A percentile compares a stretch with the other conserved stretches of the same genome.
These are phyloP conservation scores for Phytopythium sindhum DNA, from an alignment of 352 stramenopile species.

Conservation along the genomic window DNA sequence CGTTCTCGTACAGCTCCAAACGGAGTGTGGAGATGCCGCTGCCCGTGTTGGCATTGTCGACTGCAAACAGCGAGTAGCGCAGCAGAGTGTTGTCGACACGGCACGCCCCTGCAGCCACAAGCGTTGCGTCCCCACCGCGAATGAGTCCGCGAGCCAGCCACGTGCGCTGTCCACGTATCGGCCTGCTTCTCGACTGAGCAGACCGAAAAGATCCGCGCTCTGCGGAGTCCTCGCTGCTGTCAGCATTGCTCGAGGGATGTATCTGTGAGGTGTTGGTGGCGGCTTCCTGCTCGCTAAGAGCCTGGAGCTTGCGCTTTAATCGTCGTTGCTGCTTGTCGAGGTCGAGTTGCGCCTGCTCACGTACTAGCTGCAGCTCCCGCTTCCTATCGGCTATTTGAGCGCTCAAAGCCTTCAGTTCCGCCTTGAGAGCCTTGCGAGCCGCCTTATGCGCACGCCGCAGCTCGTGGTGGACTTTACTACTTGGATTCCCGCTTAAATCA, in stretches of 20 bases:
- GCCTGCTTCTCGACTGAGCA: not conserved
- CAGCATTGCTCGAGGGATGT: too few species aligned
- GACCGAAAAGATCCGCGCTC: not conserved
- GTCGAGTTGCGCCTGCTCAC: constrained; percentile 25
- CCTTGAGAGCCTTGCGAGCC: constrained; percentile 39
- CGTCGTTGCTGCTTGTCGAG: constrained; percentile 10
- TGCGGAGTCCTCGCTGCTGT: not conserved
- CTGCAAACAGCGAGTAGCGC: constrained; percentile 30
- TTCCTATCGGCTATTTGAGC: constrained; percentile 19
- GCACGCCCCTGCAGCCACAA: constrained; percentile 26
- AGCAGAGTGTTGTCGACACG: constrained; percentile 15
- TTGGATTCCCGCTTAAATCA: not conserved
- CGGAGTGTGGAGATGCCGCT: constrained; percentile 17
- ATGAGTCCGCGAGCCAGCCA: constrained; percentile 31
- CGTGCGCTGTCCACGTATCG: constrained; percentile 13
- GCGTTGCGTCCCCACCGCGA: not conserved
- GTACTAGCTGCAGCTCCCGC: constrained; percentile 14
- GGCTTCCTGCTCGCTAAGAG: constrained; percentile 1
- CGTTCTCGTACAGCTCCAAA: constrained; percentile 39
- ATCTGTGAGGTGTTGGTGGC: not conserved
- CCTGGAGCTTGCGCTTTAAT: constrained; percentile 9
- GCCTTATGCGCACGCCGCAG: constrained; percentile 38
- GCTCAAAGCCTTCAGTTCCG: constrained; percentile 29
- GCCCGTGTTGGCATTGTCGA: constrained; percentile 10
- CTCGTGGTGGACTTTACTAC: constrained; percentile 25